phyloP scores from a whole-genome alignment of 1,284 basidiomycete species.

The Leccinum huronense region DNA sequence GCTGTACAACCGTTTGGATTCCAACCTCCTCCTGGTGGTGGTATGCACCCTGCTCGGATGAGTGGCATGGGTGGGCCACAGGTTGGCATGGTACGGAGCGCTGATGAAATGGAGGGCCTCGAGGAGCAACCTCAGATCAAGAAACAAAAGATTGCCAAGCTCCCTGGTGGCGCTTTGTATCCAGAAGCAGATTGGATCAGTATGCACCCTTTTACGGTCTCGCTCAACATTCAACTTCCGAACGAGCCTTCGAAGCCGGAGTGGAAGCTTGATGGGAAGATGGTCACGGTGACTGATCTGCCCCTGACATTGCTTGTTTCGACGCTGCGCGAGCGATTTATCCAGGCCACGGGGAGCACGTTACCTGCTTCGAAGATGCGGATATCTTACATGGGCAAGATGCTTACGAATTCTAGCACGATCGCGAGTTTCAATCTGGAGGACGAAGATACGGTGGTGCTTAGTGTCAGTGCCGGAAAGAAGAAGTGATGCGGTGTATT shows the following conservation, averaged over 20 bases:
- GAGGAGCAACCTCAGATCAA: slow-evolving; percentile 76
- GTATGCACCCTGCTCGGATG: slow-evolving; percentile 52
- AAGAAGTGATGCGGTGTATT: slow-evolving; percentile 52
- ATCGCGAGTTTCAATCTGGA: slow-evolving; percentile 87
- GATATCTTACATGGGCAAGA: slow-evolving; percentile 74
- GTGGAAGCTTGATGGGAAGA: slow-evolving; percentile 85
- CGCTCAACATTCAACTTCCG: slow-evolving; percentile 80
- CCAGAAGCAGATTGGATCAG: slow-evolving; percentile 85
- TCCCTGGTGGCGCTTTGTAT: slow-evolving; percentile 77
- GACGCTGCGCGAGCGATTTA: slow-evolving; percentile 82
- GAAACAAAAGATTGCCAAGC: slow-evolving; percentile 76
- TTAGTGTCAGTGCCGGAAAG: slow-evolving; percentile 75
- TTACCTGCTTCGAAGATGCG: slow-evolving; percentile 78
- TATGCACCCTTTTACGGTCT: slow-evolving; percentile 87
- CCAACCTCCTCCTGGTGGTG: slow-evolving; percentile 55
- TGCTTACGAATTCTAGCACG: slow-evolving; percentile 81
- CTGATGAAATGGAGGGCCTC: slow-evolving; percentile 74
- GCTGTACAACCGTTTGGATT: slow-evolving; percentile 76
- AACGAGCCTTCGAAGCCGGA: slow-evolving; percentile 78
- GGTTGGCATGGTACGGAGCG: slow-evolving; percentile 65
- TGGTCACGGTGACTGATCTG: slow-evolving; percentile 75
- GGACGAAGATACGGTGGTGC: slow-evolving; percentile 77
- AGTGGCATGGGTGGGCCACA: slow-evolving; percentile 53
- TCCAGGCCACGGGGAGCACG: slow-evolving; percentile 71
- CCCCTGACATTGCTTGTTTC: slow-evolving; percentile 82